Evolutionary conservation across 805 yeast genomes (phyloP), one percentile per base, ranked within the genome.

Genomic region (Saccharomyces jurei): DNA sequence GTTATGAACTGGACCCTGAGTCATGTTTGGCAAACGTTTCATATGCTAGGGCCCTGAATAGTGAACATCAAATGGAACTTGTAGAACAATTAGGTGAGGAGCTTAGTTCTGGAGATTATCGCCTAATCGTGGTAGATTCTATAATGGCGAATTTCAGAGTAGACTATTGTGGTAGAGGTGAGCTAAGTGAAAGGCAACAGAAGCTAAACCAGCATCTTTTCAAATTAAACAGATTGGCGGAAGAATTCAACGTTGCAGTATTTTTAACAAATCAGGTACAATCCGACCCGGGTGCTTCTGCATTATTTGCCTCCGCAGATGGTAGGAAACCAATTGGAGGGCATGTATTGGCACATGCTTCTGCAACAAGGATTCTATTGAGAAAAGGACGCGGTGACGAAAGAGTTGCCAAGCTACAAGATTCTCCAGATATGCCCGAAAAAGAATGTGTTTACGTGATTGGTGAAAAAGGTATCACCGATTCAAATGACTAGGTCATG

Each of bases 311-410:
- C 30, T 78, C 87, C 52, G 90, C 89, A 8, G 92, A 87, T 70
- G 91, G 92, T 6, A 80, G 89, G 62, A 87, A 87, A 67, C 92
- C 94, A 1, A 84, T 86, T 59, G 92, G 94, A 25, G 94, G 94
- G 1, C 90, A 87, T 66, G 86, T 87, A 56, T 74, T 87, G 59
- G 92, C 90, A 1, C 91, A 86, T 71, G 87, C 89, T 4, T 84
- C 89, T 14, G 89, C 90, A 10, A 86, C 94, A 0, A 75, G 94
- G 69, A 79, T 87, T 41, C 72, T 86, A 22, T 76, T 86, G 59
- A 79, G 88, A 61, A 86, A 86, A 66, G 92, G 91, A 28, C 77
- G 89, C 61, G 91, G 84, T 5, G 91, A 86, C 56, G 89, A 86
- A 60, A 77, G 91, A 70, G 88, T 86, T 30, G 89, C 90, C 48